phyloP scores from a whole-genome alignment of 495 filamentous ascomycete species.

The Lepidopterella palustris region DNA sequence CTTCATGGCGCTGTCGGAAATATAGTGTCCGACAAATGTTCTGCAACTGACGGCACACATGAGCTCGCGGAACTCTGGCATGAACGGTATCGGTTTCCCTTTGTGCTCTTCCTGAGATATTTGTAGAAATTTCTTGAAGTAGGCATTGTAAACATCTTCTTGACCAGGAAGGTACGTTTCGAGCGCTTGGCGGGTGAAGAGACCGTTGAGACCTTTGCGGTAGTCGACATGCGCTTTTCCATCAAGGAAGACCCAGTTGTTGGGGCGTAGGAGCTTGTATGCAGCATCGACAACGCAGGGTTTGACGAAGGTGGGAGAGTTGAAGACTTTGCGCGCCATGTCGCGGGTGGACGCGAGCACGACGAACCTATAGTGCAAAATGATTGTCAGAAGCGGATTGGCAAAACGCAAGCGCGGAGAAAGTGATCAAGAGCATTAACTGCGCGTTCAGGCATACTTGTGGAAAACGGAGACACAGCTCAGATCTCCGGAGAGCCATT shows the following conservation, averaged over 20 bases:
- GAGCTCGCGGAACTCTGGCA: constrained; percentile 88
- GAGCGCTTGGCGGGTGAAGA: constrained; percentile 89
- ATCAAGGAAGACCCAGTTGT: constrained; percentile 97
- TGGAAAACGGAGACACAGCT: constrained; percentile 99
- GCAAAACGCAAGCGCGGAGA: background rate
- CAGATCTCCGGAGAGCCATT: constrained; percentile 84
- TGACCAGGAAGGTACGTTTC: constrained; percentile 84
- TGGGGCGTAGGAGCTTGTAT: constrained; percentile 84
- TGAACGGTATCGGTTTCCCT: constrained; percentile 74
- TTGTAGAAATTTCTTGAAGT: constrained; percentile 71
- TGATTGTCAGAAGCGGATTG: background rate
- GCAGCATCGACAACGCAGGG: constrained; percentile 95
- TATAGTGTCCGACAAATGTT: constrained; percentile 95
- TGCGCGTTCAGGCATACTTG: constrained; percentile 66
- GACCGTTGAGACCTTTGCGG: constrained; percentile 88
- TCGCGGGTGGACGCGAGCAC: constrained; percentile 94
- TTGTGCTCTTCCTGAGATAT: constrained; percentile 60
- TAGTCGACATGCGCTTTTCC: constrained; percentile 93
- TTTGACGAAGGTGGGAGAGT: constrained; percentile 86
- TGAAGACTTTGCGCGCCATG: constrained; percentile 95
- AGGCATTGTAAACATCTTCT: constrained; percentile 84
- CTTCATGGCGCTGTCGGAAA: constrained; percentile 79
- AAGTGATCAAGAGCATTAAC: background rate
- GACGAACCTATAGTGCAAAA: constrained; percentile 62
- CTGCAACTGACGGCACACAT: constrained; percentile 93